These are phyloP conservation scores for Raddia distichophylla DNA, from an alignment of 176 grass and related monocot genomes.

Conservation along the genomic window DNA sequence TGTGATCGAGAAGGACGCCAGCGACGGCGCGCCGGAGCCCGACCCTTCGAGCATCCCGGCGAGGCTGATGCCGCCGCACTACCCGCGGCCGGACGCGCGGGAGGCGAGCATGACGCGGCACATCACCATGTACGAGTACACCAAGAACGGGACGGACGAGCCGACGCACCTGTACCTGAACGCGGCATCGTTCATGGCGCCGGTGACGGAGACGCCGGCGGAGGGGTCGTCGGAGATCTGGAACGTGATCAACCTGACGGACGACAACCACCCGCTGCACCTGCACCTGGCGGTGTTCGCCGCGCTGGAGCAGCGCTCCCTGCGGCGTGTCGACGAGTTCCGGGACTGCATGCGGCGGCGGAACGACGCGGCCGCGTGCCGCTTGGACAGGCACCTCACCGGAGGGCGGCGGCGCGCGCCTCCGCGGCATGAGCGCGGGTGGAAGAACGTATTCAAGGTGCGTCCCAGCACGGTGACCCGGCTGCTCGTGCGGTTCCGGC, in stretches of 20 bases:
- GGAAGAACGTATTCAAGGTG: conserved; percentile 98
- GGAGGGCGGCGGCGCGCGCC: conserved; percentile 24
- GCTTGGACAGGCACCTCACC: conserved; percentile 35
- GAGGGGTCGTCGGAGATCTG: conserved; percentile 77
- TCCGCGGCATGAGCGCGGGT: conserved; percentile 62
- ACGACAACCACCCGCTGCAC: conserved; percentile 94
- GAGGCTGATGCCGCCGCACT: conserved; percentile 36
- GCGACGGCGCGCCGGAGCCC: neutral
- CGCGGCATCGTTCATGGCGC: conserved; percentile 58
- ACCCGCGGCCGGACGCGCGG: conserved; percentile 30
- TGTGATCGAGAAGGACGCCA: conserved; percentile 31
- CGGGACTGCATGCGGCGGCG: conserved; percentile 62
- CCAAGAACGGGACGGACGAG: conserved; percentile 55
- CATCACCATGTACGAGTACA: conserved; percentile 91
- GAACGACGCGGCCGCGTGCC: conserved; percentile 62
- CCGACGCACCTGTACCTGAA: conserved; percentile 95
- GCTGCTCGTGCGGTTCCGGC: conserved; percentile 73
- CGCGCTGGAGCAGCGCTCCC: conserved; percentile 54
- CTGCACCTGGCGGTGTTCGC: conserved; percentile 68
- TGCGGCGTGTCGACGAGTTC: conserved; percentile 56
- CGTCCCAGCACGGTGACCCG: conserved; percentile 52
- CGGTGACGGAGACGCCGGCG: conserved; percentile 78
- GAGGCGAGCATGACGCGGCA: conserved; percentile 36
- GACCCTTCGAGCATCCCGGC: conserved; percentile 54
- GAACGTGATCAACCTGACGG: conserved; percentile 92